Percentiles rank a stretch among this genome's conserved stretches.
Conservation (phyloP, 2,329 filamentous ascomycete genomes). For the Aureobasidium sp. region DNA sequence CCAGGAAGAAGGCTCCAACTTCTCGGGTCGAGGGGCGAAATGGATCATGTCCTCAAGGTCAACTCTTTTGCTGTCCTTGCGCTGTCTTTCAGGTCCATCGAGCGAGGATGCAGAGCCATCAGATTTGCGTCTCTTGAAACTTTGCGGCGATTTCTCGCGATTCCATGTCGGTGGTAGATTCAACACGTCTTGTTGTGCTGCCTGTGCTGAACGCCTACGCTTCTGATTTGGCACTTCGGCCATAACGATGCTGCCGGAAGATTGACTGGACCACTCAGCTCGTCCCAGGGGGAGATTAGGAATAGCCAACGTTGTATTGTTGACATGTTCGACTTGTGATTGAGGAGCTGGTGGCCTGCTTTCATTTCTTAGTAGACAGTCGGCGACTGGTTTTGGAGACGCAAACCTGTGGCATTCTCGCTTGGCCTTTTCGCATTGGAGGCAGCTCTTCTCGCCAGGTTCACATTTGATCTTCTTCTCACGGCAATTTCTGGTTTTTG, state of each 20-base stretch:
- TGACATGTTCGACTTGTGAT: conserved; percentile 19
- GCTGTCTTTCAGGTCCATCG: conserved; percentile 2
- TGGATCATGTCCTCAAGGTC: conserved; percentile 15
- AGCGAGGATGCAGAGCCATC: not conserved
- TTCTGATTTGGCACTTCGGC: conserved; percentile 4
- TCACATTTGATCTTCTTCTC: conserved; percentile 99
- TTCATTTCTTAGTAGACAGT: conserved; percentile 17
- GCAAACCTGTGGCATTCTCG: conserved; percentile 70
- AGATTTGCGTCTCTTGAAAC: conserved; percentile 4
- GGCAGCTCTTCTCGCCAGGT: conserved; percentile 75
- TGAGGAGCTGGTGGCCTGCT: conserved; percentile 23
- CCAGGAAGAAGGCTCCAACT: conserved; percentile 32
- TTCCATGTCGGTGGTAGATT: conserved; percentile 11
- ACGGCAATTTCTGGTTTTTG: conserved; percentile 55
- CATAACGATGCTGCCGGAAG: not conserved
- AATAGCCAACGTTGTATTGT: not conserved
- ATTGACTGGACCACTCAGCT: conserved; percentile 9
- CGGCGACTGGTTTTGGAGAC: not conserved
- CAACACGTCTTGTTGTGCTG: conserved; percentile 13
- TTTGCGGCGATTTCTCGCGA: not conserved
- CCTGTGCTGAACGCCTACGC: conserved; percentile 11
- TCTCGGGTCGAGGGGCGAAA: conserved; percentile 20
- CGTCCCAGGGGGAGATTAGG: not conserved
- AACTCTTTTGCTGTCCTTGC: conserved; percentile 14
- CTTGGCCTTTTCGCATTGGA: conserved; percentile 88